Evolutionary conservation across 148 eudicot species (phyloP), one percentile per base, ranked within the genome.

Genomic region (Amaranthus palmeri): DNA sequence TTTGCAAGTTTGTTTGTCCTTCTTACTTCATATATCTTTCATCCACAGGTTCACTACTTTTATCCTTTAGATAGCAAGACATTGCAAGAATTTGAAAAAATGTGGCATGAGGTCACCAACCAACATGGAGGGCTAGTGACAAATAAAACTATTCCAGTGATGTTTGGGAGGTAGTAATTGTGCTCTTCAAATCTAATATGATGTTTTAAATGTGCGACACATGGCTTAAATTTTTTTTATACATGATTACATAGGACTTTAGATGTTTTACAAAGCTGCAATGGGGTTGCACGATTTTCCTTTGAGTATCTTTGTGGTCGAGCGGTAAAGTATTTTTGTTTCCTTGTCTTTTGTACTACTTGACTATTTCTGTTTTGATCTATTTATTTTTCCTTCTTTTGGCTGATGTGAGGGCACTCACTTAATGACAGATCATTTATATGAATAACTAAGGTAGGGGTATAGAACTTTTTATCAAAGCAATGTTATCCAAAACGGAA

Each of bases 221-320:
- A 4, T 17, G 25, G 55, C 25, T 25, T 58, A n/a, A 52, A 42
- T 57, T 52, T 69, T 57, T 52, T 69, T 74, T 15, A 44, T 69
- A 57, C 55, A 15, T 52, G 42, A 56, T 71, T 61, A 55, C 57
- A 43, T 84, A 95, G 98, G 83, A 80, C 77, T 51, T 59, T 95
- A 84, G 89, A 89, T 75, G 93, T 89, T 76, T 84, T 85, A 45
- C 82, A 91, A 81, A 84, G 93, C 86, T 95, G 98, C 79, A 83
- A 85, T 69, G 98, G 98, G 60, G 87, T 83, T 65, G 98, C 98
- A 69, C 83, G 93, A 57, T 91, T 95, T 79, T 73, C 86, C 40
- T 95, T 91, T 63, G 96, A 95, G 12, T 86, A 91, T 78, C 86
- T 95, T 43, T 95, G 97, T 76, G 98, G 97, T 45, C 91, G 84